Base-by-base conservation (phyloP, 2,329 filamentous ascomycete genomes). In the Alternaria viburni region DNA sequence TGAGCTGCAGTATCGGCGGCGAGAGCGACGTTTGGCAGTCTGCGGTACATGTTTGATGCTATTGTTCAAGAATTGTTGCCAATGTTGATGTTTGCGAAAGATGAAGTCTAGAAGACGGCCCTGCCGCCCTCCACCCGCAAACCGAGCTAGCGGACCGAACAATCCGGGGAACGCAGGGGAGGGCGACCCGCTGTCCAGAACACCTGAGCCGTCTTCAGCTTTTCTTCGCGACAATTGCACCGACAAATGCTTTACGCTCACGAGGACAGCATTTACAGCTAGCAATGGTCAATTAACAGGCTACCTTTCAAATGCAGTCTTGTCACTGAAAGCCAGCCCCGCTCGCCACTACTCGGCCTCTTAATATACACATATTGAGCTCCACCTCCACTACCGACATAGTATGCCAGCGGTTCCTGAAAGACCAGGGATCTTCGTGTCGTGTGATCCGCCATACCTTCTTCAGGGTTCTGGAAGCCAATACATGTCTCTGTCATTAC, bases 91-190 rank as follows among this genome's bases (percentile, higher is more conserved):
- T 52, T 52, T 41, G 43, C 19, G 32, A 32, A 50, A 61, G 36
- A 46, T 51, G 46, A 23, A 23, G 54, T 51, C 32, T 58, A 28
- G 25, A 57, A 26, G 15, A 25, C 10, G 4, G 47, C 7, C 36
- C 26, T 28, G 19, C 28, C 19, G 19, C 54, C 41, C 17, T 43
- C 19, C 54, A 25, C 30, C 21, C 44, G 23, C 32, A 45, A 28
- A 32, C 44, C 49, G 43, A 54, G 52, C 61, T 63, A 63, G 57
- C 61, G 61, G 61, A 55, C 57, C 61, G 61, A 63, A 58, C 8
- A 50, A 60, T 60, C 58, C 61, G 57, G 61, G 61, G 61, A 59
- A n/a, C 26, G 28, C 49, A 30, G 19, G 13, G 23, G 47, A 50
- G 25, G 47, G 47, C 26, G 13, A 54, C 50, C 50, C 30, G 50